These are phyloP conservation scores for Xylaria curta DNA, from an alignment of 495 filamentous ascomycete genomes.

Conservation along the genomic window DNA sequence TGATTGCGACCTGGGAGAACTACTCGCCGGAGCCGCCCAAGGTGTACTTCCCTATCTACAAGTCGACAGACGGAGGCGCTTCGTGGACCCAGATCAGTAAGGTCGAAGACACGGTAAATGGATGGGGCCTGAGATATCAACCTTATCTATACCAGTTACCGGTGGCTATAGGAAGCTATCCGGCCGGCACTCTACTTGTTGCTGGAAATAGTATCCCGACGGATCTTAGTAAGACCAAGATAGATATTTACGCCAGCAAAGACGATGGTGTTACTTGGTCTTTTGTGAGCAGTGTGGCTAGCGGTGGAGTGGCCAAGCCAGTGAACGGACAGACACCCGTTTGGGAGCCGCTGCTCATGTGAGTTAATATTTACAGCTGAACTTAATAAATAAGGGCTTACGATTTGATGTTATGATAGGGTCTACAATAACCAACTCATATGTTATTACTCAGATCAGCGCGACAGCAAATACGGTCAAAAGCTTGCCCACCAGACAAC, in stretches of 20 bases:
- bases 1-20: constrained; percentile 72
- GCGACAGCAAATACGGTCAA: constrained; percentile 69
- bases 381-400: not conserved
- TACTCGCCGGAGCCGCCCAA: constrained; percentile 62
- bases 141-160: constrained; percentile 69
- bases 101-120: constrained; percentile 67
- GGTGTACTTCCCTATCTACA: constrained; percentile 70
- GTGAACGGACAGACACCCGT: constrained; percentile 69
- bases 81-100: constrained; percentile 68
- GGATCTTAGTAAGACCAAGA: constrained; percentile 66
- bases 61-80: constrained; percentile 64
- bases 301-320: constrained; percentile 66
- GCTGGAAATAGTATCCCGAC: constrained; percentile 69
- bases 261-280: constrained; percentile 68
- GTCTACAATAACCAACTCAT: constrained; percentile 62
- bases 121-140: constrained; percentile 70
- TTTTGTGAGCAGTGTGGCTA: constrained; percentile 69
- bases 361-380: not conserved
- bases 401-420: constrained; percentile 10
- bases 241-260: constrained; percentile 69
- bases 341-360: constrained; percentile 74
- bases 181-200: constrained; percentile 65
- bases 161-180: constrained; percentile 59
- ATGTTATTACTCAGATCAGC: constrained; percentile 73
- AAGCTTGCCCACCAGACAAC: constrained; percentile 69